phyloP scores from a whole-genome alignment of 1,284 basidiomycete species.

The Sphagnurus paluster region DNA sequence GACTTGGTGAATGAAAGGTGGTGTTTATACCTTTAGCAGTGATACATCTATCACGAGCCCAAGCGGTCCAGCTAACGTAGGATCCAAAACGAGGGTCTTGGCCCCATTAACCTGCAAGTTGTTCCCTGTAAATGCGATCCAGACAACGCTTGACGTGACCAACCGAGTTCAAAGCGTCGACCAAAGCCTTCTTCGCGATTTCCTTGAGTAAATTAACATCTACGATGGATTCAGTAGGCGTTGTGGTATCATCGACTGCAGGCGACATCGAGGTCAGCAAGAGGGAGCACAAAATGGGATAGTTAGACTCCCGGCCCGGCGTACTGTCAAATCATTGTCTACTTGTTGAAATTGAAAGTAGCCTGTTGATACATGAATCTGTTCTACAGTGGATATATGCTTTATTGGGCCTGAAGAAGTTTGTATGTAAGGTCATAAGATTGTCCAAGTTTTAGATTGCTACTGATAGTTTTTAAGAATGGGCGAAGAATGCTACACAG shows the following conservation, averaged over 20 bases:
- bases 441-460: not conserved
- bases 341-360: conserved; percentile 9
- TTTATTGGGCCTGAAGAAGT: not conserved
- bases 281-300: not conserved
- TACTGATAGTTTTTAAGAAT: not conserved
- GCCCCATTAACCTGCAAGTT: conserved; percentile 79
- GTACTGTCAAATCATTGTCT: not conserved
- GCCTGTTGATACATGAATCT: conserved; percentile 5
- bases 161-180: conserved; percentile 84
- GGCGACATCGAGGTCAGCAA: conserved; percentile 26
- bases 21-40: conserved; percentile 75
- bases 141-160: conserved; percentile 24
- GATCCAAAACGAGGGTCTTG: conserved; percentile 94
- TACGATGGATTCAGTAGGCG: conserved; percentile 42
- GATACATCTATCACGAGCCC: conserved; percentile 93
- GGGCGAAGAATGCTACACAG: conserved; percentile 36
- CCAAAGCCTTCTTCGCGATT: conserved; percentile 71
- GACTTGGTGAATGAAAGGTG: not conserved
- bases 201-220: conserved; percentile 77
- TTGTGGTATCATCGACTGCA: conserved; percentile 26
- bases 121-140: not conserved
- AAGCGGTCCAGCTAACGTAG: conserved; percentile 86
- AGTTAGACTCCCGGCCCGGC: conserved; percentile 4
- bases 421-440: not conserved
- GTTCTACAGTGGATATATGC: conserved; percentile 2